phyloP scores from a whole-genome alignment of 192 early-diverging fungal genomes.

The Diversispora epigaea region DNA sequence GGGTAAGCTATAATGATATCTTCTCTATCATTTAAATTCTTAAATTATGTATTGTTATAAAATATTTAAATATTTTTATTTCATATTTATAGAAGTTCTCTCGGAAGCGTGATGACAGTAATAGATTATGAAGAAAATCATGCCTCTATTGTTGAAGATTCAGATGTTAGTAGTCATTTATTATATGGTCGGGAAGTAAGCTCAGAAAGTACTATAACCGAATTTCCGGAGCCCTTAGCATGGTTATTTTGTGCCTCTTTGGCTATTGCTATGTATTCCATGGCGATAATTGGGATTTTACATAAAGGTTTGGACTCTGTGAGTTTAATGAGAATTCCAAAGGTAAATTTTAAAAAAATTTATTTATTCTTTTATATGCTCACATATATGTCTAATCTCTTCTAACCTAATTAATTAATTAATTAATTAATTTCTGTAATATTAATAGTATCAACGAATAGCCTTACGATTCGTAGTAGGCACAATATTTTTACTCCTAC shows the following conservation, averaged over 20 bases:
- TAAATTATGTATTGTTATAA: too few relatives aligned
- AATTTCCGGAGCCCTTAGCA: background rate
- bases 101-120: conserved; percentile 1
- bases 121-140: conserved; percentile 21
- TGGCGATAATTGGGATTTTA: conserved; percentile 31
- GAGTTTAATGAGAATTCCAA: conserved; percentile 25
- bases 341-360: conserved; percentile 13
- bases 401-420: too few relatives aligned
- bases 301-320: conserved; percentile 33
- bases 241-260: conserved; percentile 28
- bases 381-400: too few relatives aligned
- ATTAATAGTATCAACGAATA: conserved; percentile 12
- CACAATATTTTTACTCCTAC: conserved; percentile 25
- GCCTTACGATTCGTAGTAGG: conserved; percentile 15
- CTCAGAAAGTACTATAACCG: background rate
- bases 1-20: conserved; percentile 1
- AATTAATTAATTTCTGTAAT: too few relatives aligned
- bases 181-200: background rate
- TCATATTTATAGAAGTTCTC: background rate
- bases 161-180: too few relatives aligned
- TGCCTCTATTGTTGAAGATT: background rate
- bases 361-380: background rate
- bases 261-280: conserved; percentile 24
- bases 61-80: background rate
- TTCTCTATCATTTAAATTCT: background rate